phyloP scores from a whole-genome alignment of 106 monocot genomes.

The Dendrobium catenatum region DNA sequence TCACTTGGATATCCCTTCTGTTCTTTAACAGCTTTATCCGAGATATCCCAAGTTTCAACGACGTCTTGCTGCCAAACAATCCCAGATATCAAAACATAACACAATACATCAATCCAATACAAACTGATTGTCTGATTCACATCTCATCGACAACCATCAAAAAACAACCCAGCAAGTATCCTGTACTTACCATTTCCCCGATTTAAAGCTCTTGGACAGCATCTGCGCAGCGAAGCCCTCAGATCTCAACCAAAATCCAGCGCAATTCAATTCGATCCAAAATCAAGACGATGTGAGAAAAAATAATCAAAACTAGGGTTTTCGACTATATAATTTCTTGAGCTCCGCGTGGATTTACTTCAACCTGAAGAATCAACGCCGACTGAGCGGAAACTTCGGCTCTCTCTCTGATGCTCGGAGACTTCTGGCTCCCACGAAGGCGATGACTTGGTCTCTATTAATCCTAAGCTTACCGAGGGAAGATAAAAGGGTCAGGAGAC shows the following conservation, averaged over 20 bases:
- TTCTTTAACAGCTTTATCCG: slow-evolving; percentile 83
- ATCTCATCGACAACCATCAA: not conserved
- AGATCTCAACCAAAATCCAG: not conserved
- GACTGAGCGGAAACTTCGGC: not conserved
- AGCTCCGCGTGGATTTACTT: not conserved
- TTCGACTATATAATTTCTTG: not conserved
- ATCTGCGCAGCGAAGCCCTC: slow-evolving; percentile 19
- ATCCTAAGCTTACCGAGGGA: not conserved
- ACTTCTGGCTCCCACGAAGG: not conserved
- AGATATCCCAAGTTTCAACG: slow-evolving; percentile 57
- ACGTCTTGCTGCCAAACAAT: slow-evolving; percentile 70
- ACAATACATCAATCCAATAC: not conserved
- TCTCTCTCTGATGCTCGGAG: not conserved
- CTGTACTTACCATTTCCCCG: slow-evolving; percentile 50
- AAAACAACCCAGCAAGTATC: not conserved
- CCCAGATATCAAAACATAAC: not conserved
- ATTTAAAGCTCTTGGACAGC: slow-evolving; percentile 55
- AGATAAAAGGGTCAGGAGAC: too few species aligned
- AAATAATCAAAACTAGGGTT: not conserved
- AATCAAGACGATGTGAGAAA: not conserved
- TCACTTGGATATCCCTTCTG: slow-evolving; percentile 46
- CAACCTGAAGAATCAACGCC: not conserved
- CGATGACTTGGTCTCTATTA: not conserved
- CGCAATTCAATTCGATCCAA: not conserved
- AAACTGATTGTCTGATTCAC: not conserved